Evolutionary conservation across 2,329 filamentous ascomycete genomes (phyloP), one percentile per base, ranked within the genome.

Genomic region (Neonectria ditissima): DNA sequence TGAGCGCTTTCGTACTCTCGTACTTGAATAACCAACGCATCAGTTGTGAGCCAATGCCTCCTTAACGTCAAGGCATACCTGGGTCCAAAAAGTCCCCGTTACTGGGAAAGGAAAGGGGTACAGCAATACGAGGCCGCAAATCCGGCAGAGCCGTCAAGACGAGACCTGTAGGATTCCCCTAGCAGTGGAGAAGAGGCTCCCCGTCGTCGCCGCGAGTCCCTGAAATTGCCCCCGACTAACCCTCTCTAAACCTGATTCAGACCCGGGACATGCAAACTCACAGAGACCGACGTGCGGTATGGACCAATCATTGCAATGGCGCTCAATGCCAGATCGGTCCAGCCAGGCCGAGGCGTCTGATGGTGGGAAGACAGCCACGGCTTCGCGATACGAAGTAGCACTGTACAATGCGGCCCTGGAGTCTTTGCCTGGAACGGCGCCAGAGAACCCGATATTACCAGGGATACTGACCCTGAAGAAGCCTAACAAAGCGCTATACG

Each of bases 231-330:
- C 52, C 69, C 65, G 65, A 62, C 34, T n/a, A 41, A 41, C 4
- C n/a, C n/a, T 41, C 37, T 20, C n/a, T 41, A 41, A 56, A 41
- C 53, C 68, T 28, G 50, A 54, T 69, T 20, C 11, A 68, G 63
- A 44, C 28, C 37, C 52, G 14, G 44, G 55, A 58, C 62, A 59
- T 48, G 41, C 28, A 30, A 30, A 30, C 45, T 53, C 58, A 26
- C 43, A 55, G 62, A 69, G 60, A 57, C 59, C 65, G 70, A 64
- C 24, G 18, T 28, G 41, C 39, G 13, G 45, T 48, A 59, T 60
- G 50, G 65, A 65, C 62, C 61, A 63, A 51, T 52, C 70, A 73
- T 70, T 73, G 67, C 65, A 64, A 39, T 48, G 52, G 30, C 28
- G 69, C 57, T 63, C 47, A 50, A 58, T 53, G 55, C 59, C 48